Percentiles rank a stretch among this genome's conserved stretches.
Evolutionary conservation across 192 early-diverging fungal genomes (phyloP).

Genomic region (Haplosporangium gracile): DNA sequence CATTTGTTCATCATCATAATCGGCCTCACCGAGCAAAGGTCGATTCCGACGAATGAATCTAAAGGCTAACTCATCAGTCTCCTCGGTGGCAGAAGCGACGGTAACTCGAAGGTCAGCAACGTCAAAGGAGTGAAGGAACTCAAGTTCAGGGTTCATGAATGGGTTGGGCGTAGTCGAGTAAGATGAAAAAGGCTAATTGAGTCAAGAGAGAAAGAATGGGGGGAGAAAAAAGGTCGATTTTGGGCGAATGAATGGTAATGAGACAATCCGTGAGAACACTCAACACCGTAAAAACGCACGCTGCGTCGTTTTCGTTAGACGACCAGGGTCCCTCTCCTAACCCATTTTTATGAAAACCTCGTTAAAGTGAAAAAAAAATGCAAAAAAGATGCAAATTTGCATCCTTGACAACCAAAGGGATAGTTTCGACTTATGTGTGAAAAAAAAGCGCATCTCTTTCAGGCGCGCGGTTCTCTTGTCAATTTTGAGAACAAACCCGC

Average conservation of each 20-base stretch:
- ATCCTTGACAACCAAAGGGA: neutral
- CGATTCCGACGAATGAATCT: no score
- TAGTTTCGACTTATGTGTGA: no score
- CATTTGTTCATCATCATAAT: no score
- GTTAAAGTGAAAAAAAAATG: neutral
- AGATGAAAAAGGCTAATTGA: neutral
- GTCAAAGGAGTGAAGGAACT: neutral
- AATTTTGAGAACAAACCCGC: no score
- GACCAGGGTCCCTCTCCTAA: neutral
- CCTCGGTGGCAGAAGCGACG: no score
- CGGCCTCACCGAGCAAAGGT: no score
- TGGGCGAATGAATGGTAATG: no score
- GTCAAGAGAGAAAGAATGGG: neutral
- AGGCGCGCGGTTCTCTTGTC: no score
- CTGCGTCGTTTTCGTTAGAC: neutral
- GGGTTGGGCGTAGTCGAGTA: neutral
- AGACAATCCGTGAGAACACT: no score
- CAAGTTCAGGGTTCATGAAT: neutral
- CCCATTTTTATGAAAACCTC: neutral
- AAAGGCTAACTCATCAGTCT: no score
- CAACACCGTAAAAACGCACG: neutral
- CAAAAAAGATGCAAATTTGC: neutral
- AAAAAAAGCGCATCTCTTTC: no score
- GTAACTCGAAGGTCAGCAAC: neutral
- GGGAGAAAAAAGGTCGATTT: neutral